Conservation (phyloP, 2,329 filamentous ascomycete species). For the Trichoderma atrobrunneum region DNA sequence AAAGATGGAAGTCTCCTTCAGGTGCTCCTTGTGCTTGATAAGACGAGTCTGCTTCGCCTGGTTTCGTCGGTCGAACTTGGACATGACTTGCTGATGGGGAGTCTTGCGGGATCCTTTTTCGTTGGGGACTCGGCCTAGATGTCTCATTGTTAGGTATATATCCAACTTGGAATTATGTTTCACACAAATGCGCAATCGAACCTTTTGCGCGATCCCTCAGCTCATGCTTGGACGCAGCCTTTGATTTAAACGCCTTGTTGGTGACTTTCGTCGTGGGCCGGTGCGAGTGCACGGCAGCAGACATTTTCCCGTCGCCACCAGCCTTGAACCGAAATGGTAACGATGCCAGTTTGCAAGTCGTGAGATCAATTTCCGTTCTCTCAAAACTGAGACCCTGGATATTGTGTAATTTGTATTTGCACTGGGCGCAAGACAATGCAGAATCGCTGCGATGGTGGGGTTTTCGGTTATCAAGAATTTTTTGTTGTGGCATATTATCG, state of each 20-base stretch:
- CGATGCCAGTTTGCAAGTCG: constrained; percentile 58
- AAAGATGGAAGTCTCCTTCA: constrained; percentile 77
- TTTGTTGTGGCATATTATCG: constrained; percentile 38
- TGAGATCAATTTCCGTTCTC: neutral
- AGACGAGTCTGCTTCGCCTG: constrained; percentile 88
- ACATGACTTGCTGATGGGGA: constrained; percentile 94
- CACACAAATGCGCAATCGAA: constrained; percentile 34
- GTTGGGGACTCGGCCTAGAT: constrained; percentile 69
- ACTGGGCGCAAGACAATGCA: constrained; percentile 13
- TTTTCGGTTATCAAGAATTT: constrained; percentile 39
- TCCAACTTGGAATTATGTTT: neutral
- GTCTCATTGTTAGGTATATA: neutral
- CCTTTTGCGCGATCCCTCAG: constrained; percentile 84
- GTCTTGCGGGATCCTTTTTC: constrained; percentile 79
- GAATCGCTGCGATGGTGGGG: constrained; percentile 32
- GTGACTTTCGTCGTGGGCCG: constrained; percentile 84
- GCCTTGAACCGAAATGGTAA: constrained; percentile 87
- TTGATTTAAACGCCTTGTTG: constrained; percentile 91
- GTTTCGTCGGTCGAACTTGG: constrained; percentile 92
- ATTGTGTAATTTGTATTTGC: neutral
- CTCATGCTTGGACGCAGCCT: constrained; percentile 83
- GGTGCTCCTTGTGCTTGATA: constrained; percentile 78
- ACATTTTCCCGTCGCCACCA: constrained; percentile 71
- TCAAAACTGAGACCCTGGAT: neutral
- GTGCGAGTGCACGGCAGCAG: constrained; percentile 77